phyloP scores from a whole-genome alignment of 805 yeast genomes.

The Yarrowia bubula region DNA sequence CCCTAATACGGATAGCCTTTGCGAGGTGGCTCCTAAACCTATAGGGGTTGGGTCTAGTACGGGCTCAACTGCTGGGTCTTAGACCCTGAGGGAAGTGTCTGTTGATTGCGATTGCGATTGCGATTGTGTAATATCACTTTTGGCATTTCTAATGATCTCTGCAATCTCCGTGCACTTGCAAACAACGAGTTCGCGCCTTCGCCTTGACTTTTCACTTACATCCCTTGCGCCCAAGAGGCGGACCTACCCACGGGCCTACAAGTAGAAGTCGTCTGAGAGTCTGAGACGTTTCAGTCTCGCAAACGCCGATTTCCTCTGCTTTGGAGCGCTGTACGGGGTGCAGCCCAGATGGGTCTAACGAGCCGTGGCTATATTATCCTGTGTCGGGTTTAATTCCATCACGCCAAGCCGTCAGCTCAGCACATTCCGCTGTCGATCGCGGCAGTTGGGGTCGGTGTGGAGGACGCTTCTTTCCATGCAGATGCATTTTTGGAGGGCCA shows the following conservation, averaged over 20 bases:
- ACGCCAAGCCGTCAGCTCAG: conserved; percentile 5
- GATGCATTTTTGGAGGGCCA: too few relatives aligned
- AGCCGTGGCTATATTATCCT: too few relatives aligned
- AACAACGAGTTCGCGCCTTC: not conserved
- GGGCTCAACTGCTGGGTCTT: too few relatives aligned
- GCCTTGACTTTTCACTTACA: not conserved
- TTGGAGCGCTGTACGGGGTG: too few relatives aligned
- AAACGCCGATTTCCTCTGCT: too few relatives aligned
- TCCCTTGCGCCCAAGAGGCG: conserved; percentile 15
- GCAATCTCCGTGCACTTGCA: not conserved
- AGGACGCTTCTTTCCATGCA: too few relatives aligned
- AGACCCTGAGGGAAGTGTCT: too few relatives aligned
- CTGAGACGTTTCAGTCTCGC: not conserved
- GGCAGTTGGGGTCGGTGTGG: not conserved
- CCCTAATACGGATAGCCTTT: not conserved
- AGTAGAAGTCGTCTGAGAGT: not conserved
- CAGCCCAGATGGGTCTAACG: too few relatives aligned
- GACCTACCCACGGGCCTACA: not conserved
- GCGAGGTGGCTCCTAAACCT: not conserved
- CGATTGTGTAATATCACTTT: not conserved
- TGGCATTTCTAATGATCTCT: not conserved
- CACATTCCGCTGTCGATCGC: conserved; percentile 16
- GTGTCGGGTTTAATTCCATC: not conserved
- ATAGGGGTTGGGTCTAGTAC: too few relatives aligned
- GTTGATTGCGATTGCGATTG: too few relatives aligned